These are phyloP conservation scores for Shiraia sp. DNA, from an alignment of 2,329 filamentous ascomycete genomes.

Conservation along the genomic window DNA sequence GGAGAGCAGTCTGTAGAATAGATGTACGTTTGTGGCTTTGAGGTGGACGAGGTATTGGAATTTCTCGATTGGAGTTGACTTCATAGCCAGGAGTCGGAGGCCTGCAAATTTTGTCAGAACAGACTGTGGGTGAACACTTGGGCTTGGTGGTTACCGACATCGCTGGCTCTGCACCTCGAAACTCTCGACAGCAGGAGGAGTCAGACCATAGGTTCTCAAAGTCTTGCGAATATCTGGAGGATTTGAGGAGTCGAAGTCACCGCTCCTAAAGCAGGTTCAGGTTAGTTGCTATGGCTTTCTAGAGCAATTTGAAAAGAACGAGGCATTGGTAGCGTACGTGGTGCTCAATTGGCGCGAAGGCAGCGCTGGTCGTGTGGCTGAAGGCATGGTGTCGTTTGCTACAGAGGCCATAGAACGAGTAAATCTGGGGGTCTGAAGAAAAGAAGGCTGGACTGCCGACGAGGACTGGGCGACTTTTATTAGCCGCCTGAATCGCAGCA, in stretches of 20 bases:
- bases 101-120: slow-evolving; percentile 54
- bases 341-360: slow-evolving; percentile 44
- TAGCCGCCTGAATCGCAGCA: slow-evolving; percentile 38
- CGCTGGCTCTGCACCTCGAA: slow-evolving; percentile 55
- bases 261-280: slow-evolving; percentile 36
- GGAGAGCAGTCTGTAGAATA: slow-evolving; percentile 80
- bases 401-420: slow-evolving; percentile 40
- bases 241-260: slow-evolving; percentile 56
- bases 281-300: slow-evolving; percentile 3
- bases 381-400: slow-evolving; percentile 37
- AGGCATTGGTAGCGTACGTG: slow-evolving; percentile 31
- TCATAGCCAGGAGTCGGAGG: slow-evolving; percentile 73
- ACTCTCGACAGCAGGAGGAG: slow-evolving; percentile 55
- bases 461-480: slow-evolving; percentile 40
- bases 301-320: not conserved
- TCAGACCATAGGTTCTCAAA: slow-evolving; percentile 57
- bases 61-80: slow-evolving; percentile 74
- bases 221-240: slow-evolving; percentile 54
- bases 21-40: slow-evolving; percentile 75
- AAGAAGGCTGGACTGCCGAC: slow-evolving; percentile 18
- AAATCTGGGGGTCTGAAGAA: slow-evolving; percentile 13
- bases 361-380: slow-evolving; percentile 43
- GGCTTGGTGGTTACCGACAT: slow-evolving; percentile 46
- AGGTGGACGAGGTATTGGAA: slow-evolving; percentile 80
- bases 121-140: slow-evolving; percentile 30